Evolutionary conservation across 805 yeast genomes (phyloP).

Genomic region (Candida odintsovae): DNA sequence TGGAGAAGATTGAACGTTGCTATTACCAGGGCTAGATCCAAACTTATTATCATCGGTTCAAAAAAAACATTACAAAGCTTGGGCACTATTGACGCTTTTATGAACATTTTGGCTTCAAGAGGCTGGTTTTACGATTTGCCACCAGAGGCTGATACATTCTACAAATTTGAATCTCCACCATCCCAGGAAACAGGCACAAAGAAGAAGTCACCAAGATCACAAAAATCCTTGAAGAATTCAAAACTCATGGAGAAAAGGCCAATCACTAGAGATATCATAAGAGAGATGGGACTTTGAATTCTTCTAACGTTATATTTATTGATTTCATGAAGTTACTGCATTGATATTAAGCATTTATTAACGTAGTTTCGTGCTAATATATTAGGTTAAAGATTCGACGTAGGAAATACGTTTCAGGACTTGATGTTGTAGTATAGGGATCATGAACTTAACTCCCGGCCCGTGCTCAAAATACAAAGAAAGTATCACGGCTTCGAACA

Average conservation of each 20-base stretch:
- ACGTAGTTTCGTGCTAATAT: no score
- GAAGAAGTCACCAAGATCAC: constrained; percentile 1
- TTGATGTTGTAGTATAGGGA: no score
- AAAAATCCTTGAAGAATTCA: constrained; percentile 5
- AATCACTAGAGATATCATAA: constrained; percentile 15
- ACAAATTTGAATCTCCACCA: constrained; percentile 2
- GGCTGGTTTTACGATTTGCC: constrained; percentile 65
- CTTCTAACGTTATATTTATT: background rate
- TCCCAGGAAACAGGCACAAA: background rate
- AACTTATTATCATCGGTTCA: constrained; percentile 81
- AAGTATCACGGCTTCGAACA: no score
- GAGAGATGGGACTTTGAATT: constrained; percentile 13
- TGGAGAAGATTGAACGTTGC: constrained; percentile 95
- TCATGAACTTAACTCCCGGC: no score
- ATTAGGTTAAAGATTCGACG: no score
- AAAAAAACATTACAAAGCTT: constrained; percentile 49
- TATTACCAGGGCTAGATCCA: constrained; percentile 82
- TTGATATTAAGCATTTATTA: background rate
- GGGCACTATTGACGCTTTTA: constrained; percentile 51
- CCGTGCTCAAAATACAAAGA: no score
- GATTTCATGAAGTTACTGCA: background rate
- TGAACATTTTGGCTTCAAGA: constrained; percentile 47
- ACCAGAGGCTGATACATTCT: constrained; percentile 17
- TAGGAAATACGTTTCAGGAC: no score
- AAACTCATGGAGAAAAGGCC: constrained; percentile 13